Conservation (phyloP, 2,329 filamentous ascomycete species). For the Claviceps sorghi region DNA sequence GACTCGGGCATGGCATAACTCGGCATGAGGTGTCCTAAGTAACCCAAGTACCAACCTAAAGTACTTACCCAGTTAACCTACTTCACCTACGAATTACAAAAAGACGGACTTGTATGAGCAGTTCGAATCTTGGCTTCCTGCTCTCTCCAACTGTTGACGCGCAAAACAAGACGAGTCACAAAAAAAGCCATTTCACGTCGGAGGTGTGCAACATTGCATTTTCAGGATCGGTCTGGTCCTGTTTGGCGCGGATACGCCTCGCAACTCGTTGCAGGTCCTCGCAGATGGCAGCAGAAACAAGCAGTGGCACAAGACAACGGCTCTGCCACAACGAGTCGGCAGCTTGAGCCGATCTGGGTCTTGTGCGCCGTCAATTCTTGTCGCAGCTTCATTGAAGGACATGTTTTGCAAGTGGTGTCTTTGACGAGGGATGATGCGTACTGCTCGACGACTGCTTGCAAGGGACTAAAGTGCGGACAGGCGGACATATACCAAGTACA, state of each 20-base stretch:
- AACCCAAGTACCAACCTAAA: too few relatives aligned
- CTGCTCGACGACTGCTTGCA: too few relatives aligned
- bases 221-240: neutral
- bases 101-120: too few relatives aligned
- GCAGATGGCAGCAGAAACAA: neutral
- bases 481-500: too few relatives aligned
- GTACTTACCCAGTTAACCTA: too few relatives aligned
- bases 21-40: too few relatives aligned
- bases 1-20: too few relatives aligned
- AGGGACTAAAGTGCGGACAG: too few relatives aligned
- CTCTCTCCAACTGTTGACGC: neutral
- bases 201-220: neutral
- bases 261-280: neutral
- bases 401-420: neutral
- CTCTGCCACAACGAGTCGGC: slow-evolving; percentile 1
- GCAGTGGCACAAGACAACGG: neutral
- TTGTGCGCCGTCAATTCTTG: neutral
- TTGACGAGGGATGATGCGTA: neutral
- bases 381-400: neutral
- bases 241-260: neutral
- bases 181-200: neutral
- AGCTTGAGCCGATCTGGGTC: slow-evolving; percentile 3
- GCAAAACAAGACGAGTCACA: neutral
- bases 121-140: neutral
- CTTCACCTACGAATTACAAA: too few relatives aligned